Percentiles rank a stretch among this genome's conserved stretches.
Evolutionary conservation across 495 filamentous ascomycete species (phyloP).

Genomic region (Poronia punctata): DNA sequence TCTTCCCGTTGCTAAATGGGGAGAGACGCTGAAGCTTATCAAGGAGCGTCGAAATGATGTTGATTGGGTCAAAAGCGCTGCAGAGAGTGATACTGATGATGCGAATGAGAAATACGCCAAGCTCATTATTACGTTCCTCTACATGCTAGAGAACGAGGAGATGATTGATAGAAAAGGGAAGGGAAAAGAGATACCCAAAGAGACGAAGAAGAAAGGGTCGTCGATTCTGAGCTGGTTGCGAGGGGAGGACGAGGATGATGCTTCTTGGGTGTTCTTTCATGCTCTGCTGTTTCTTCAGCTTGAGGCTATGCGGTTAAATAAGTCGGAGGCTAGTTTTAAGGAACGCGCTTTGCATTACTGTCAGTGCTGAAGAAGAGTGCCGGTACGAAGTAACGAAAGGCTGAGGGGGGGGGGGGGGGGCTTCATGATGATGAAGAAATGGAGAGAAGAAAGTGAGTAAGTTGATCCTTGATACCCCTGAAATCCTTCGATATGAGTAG

Average conservation of each 20-base stretch:
- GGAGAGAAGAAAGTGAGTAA: too few species aligned
- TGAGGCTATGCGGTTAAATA: constrained; percentile 12
- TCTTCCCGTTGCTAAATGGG: constrained; percentile 11
- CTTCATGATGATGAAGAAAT: too few species aligned
- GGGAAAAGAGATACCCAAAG: too few species aligned
- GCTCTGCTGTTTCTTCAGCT: constrained; percentile 23
- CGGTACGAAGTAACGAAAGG: too few species aligned
- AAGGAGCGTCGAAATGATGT: background rate
- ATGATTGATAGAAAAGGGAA: too few species aligned
- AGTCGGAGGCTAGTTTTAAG: too few species aligned
- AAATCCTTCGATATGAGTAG: too few species aligned
- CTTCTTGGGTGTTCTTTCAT: constrained; percentile 17
- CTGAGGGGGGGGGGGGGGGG: too few species aligned
- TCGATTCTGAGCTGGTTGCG: constrained; percentile 12
- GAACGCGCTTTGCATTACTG: too few species aligned
- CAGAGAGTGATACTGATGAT: background rate
- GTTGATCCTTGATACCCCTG: too few species aligned
- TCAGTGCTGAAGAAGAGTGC: too few species aligned
- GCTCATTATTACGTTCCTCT: constrained; percentile 8
- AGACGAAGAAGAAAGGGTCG: too few species aligned
- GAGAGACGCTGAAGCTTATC: constrained; percentile 2
- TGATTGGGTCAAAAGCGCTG: background rate
- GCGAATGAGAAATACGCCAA: constrained; percentile 15
- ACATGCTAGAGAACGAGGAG: background rate
- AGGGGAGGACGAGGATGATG: background rate